Evolutionary conservation across 805 yeast genomes (phyloP).

Genomic region (Dipodascopsis tothii): DNA sequence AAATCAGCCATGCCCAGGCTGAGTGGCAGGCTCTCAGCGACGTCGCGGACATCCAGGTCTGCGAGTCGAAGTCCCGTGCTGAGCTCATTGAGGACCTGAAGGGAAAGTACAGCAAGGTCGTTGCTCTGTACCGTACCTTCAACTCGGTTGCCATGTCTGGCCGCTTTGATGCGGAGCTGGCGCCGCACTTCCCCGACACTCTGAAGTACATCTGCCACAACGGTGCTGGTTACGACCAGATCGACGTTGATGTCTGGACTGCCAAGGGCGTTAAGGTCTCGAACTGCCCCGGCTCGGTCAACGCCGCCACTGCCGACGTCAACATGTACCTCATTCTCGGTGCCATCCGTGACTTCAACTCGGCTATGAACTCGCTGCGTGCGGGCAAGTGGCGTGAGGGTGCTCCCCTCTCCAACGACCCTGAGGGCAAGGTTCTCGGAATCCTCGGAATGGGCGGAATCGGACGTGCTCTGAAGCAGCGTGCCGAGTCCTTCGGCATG

Average conservation of each 20-base stretch:
- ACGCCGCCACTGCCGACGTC: conserved; percentile 64
- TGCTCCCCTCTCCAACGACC: conserved; percentile 63
- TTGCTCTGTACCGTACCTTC: conserved; percentile 47
- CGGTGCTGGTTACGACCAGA: conserved; percentile 72
- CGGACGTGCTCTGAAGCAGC: conserved; percentile 69
- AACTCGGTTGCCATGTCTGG: conserved; percentile 49
- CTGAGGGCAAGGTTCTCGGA: conserved; percentile 71
- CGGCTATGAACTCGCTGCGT: conserved; percentile 47
- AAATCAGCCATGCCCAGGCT: conserved; percentile 49
- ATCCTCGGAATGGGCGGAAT: conserved; percentile 86
- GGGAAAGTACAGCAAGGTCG: conserved; percentile 40
- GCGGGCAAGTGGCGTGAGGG: conserved; percentile 58
- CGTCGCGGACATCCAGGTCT: conserved; percentile 24
- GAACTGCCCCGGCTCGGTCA: conserved; percentile 59
- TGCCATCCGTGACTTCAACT: conserved; percentile 59
- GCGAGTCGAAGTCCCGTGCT: conserved; percentile 25
- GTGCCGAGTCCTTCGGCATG: conserved; percentile 73
- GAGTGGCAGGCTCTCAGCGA: conserved; percentile 55
- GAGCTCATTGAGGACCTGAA: conserved; percentile 39
- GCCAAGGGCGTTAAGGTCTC: conserved; percentile 51
- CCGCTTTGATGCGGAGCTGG: conserved; percentile 55
- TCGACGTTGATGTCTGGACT: conserved; percentile 49
- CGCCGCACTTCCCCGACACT: conserved; percentile 46
- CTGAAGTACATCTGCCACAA: conserved; percentile 50
- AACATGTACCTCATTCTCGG: conserved; percentile 57